These are phyloP conservation scores for Brassica cretica DNA, from an alignment of 345 rosid genomes.

Conservation along the genomic window DNA sequence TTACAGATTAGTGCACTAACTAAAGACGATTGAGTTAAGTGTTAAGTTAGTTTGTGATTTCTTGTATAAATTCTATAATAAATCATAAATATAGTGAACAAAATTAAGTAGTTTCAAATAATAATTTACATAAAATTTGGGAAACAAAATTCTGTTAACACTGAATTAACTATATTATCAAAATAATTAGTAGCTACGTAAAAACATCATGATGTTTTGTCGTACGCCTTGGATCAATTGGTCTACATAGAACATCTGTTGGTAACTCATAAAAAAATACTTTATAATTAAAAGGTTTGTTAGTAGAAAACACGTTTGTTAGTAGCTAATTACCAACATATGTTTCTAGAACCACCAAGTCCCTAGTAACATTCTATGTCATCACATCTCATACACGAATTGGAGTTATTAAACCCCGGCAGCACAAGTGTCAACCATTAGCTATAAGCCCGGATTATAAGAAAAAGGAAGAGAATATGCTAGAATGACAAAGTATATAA, in stretches of 20 bases:
- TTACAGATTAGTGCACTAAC: background rate
- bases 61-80: background rate
- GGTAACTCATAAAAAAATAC: background rate
- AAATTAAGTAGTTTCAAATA: background rate
- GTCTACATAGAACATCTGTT: background rate
- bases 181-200: background rate
- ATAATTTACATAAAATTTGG: background rate
- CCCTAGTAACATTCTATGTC: background rate
- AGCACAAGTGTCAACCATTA: background rate
- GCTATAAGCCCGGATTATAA: background rate
- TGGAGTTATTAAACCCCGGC: background rate
- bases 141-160: background rate
- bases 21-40: background rate
- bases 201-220: background rate
- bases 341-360: background rate
- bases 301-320: no score
- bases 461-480: background rate
- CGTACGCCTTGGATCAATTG: background rate
- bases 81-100: background rate
- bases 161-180: background rate
- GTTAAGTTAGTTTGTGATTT: background rate
- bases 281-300: background rate
- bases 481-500: no score
- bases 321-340: background rate
- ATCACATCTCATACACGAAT: background rate